Conservation (phyloP, 2,329 filamentous ascomycete genomes). For the Knufia fluminis region DNA sequence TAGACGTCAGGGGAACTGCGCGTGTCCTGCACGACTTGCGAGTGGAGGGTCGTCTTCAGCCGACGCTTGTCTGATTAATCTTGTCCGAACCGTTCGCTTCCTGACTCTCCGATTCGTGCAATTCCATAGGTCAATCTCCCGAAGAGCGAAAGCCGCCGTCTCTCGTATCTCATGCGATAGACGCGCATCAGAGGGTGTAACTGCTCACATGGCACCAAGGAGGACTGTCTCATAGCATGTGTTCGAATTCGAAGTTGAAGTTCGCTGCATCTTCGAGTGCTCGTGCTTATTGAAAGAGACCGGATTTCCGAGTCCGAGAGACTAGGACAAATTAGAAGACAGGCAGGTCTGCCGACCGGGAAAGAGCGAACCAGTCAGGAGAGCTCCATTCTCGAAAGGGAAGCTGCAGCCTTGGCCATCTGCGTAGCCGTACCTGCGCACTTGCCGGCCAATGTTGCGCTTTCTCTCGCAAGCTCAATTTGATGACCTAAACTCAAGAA, state of each 20-base stretch:
- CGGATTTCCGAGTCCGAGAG: neutral
- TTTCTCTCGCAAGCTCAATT: conserved; percentile 5
- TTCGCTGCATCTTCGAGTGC: neutral
- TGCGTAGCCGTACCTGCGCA: conserved; percentile 31
- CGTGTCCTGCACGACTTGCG: neutral
- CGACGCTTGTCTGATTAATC: conserved; percentile 2
- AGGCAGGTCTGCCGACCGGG: conserved; percentile 5
- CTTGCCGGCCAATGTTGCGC: conserved; percentile 29
- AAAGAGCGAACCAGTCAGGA: conserved; percentile 1
- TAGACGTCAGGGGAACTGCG: conserved; percentile 8
- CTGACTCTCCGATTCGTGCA: conserved; percentile 9
- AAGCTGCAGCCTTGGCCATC: neutral
- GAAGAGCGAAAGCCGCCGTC: conserved; percentile 18
- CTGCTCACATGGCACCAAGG: neutral
- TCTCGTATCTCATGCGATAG: conserved; percentile 17
- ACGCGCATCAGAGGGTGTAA: conserved; percentile 2
- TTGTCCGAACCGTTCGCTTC: too few relatives aligned
- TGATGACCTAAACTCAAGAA: conserved; percentile 6
- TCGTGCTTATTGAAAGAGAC: neutral
- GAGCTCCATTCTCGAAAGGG: neutral
- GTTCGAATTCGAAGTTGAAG: neutral
- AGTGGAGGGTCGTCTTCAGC: too few relatives aligned
- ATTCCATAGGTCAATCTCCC: conserved; percentile 17
- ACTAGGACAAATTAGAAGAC: neutral
- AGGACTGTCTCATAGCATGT: neutral